Evolutionary conservation across 1,284 basidiomycete species (phyloP), one percentile per base, ranked within the genome.

Genomic region (Sporisorium exsertum): DNA sequence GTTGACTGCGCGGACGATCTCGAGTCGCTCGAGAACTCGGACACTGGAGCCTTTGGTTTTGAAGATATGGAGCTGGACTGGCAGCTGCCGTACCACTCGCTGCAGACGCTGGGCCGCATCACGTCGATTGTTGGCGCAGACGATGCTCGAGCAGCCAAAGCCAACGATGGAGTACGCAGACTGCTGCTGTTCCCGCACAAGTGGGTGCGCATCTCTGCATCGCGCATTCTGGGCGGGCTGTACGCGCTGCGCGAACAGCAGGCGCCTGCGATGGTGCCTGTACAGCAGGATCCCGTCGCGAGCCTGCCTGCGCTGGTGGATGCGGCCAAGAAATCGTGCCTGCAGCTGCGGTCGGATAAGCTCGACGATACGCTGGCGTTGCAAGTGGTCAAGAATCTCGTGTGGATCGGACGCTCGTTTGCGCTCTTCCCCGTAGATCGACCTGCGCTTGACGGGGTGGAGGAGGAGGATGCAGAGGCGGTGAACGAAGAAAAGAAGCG

Each of bases 381-480:
- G 72, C 94, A 98, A 86, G 88, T 94, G 16, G 94, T 97, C 81
- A 98, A 97, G 88, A 95, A 98, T 77, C 86, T 99, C 16, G 94
- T 97, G 82, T 97, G 92, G 82, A 88, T 97, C 33, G 93, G 93
- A 32, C 94, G 94, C 86, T 68, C 50, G 4, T 79, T 84, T 72
- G 81, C 80, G n/a, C 57, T 70, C 24, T 62, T 61, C 64, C 75
- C 71, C 8, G 64, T 72, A 18, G 58, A 69, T 26, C 49, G 63
- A 0, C 54, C 58, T 20, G 50, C 57, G 16, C 35, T 58, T 5
- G 65, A 57, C 13, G 73, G 78, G 67, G 51, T 24, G 15, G 55
- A 50, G n/a, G 51, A 37, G 20, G 24, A 18, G 18, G 55, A 22
- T 15, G 46, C 45, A 26, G 35, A 22, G 10, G n/a, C n/a, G n/a